Base-by-base conservation (phyloP, 345 rosid genomes). In the Brassica incana region DNA sequence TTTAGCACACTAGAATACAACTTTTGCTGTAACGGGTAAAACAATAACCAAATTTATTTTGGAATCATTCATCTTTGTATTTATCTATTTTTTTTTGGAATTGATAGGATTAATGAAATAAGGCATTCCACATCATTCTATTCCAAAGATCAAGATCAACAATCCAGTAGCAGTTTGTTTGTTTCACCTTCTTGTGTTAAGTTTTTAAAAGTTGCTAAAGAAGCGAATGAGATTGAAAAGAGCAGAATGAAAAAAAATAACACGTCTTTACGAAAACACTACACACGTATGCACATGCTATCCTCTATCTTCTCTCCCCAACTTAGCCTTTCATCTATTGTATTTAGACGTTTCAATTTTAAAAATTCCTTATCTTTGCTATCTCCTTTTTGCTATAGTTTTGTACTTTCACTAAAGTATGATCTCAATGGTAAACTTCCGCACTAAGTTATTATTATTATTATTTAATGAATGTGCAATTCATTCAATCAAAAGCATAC, bases 281-380 rank as follows among this genome's bases (percentile, higher is more conserved):
- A 67, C 78, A 79, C 70, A 48, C 74, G 61, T 74, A 79, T 50
- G 82, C 75, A 79, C 82, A 69, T 79, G 82, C 60, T 18, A 11
- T 32, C 48, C 10, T 40, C 82, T 50, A 59, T 60, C 58, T 23
- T 71, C 76, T 63, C 58, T 71, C 74, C 80, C 56, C 23, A 72
- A 72, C 72, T 65, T 23, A 73, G 2, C 25, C 64, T 23, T 73
- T 79, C 78, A 36, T 33, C 25, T 61, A 69, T 52, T 68, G 82
- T 68, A 61, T 68, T 8, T 67, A 61, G 70, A 48, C 65, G 68
- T 68, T 74, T 66, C 69, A 58, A 73, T 79, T 67, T 23, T 1
- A 23, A 52, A 52, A 67, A 8, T 0, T 62, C 48, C 6, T 74
- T 69, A 69, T 50, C 71, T 79, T 79, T 62, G 70, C 63, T 12